phyloP scores from a whole-genome alignment of 208 protist genomes.

The Willaertia magna region DNA sequence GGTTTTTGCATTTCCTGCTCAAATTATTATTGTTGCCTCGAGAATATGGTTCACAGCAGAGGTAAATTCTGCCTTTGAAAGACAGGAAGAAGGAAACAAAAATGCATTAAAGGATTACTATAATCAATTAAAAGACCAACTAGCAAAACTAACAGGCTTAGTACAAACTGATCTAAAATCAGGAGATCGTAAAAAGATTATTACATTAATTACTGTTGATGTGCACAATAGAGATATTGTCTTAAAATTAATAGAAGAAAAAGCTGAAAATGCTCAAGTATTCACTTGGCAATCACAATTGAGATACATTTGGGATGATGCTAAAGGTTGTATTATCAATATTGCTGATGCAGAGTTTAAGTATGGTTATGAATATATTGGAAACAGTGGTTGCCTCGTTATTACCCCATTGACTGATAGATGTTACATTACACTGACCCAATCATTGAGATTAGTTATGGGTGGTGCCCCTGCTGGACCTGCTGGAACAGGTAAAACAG shows the following conservation, averaged over 20 bases:
- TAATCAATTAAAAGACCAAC: conserved; percentile 78
- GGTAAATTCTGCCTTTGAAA: conserved; percentile 90
- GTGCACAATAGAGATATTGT: conserved; percentile 90
- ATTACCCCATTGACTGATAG: conserved; percentile 96
- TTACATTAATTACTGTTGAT: conserved; percentile 94
- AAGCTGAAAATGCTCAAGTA: conserved; percentile 68
- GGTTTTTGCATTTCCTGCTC: conserved; percentile 88
- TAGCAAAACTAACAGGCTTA: conserved; percentile 80
- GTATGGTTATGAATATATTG: conserved; percentile 95
- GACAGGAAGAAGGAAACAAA: conserved; percentile 93
- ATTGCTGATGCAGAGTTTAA: conserved; percentile 91
- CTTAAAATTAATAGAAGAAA: conserved; percentile 76
- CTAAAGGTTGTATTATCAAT: conserved; percentile 77
- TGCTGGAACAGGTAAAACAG: conserved; percentile 80
- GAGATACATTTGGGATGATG: conserved; percentile 85
- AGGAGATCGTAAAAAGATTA: conserved; percentile 89
- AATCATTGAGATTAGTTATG: conserved; percentile 71
- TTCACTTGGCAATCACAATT: conserved; percentile 96
- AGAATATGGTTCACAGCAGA: conserved; percentile 94
- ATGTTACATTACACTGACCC: conserved; percentile 95
- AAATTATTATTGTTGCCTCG: conserved; percentile 81
- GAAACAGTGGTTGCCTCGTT: conserved; percentile 89
- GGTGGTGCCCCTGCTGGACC: conserved; percentile 76
- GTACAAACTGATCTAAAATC: conserved; percentile 74
- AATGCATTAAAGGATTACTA: conserved; percentile 91